Conservation (phyloP, 1,284 basidiomycete genomes). For the Papiliotrema nemorosa region DNA sequence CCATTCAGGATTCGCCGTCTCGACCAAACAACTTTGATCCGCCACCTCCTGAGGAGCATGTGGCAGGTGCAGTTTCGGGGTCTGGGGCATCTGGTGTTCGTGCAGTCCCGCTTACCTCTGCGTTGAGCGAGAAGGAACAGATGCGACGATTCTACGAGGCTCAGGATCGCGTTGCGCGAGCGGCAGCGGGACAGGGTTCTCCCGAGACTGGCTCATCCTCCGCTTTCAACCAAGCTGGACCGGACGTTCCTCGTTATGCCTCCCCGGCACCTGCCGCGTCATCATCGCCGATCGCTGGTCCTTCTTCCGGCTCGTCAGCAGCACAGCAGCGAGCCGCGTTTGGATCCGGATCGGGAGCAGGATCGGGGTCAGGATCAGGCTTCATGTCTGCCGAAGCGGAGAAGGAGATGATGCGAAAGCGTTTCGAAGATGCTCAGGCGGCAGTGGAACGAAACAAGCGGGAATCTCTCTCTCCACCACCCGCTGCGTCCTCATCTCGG, state of each 20-base stretch:
- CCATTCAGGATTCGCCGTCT: neutral
- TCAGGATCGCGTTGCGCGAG: conserved; percentile 15
- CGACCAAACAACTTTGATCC: neutral
- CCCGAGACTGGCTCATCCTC: neutral
- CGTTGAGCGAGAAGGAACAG: conserved; percentile 31
- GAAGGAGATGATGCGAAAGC: conserved; percentile 34
- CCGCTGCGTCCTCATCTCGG: neutral
- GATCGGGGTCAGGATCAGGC: neutral
- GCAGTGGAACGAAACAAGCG: conserved; percentile 12
- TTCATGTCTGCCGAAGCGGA: conserved; percentile 35
- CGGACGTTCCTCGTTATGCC: neutral
- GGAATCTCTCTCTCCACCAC: neutral
- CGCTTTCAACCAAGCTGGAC: neutral
- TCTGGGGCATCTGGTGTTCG: too few relatives aligned
- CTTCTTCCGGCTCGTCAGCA: neutral
- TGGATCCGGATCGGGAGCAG: neutral
- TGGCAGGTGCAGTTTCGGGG: neutral
- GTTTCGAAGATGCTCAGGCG: conserved; percentile 32
- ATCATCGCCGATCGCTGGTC: too few relatives aligned
- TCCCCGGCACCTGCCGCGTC: neutral
- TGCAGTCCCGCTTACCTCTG: neutral
- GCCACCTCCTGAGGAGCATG: neutral
- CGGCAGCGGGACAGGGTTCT: neutral
- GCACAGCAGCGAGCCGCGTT: too few relatives aligned
- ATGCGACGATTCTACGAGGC: conserved; percentile 38